Percentiles rank a stretch among this genome's conserved stretches.
phyloP scores from a whole-genome alignment of 2,329 filamentous ascomycete species.

The Sclerotinia nivalis region DNA sequence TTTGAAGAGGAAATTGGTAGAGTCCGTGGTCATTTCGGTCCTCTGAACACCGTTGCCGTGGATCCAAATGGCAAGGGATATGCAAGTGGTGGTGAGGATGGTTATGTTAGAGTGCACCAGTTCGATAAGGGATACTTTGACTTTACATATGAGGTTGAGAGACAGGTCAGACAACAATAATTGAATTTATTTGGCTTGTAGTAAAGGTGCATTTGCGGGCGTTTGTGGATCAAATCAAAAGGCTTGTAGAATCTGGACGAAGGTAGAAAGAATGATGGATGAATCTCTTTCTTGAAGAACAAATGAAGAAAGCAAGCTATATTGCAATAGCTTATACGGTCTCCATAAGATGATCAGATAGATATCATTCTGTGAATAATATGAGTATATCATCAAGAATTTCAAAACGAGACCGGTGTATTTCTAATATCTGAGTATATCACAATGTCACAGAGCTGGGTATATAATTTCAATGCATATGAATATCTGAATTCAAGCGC shows the following conservation, averaged over 20 bases:
- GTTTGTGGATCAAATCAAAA: constrained; percentile 32
- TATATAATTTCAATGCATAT: neutral
- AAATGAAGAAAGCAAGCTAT: neutral
- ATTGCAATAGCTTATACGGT: neutral
- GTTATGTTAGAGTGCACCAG: constrained; percentile 96
- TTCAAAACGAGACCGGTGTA: neutral
- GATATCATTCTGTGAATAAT: constrained; percentile 10
- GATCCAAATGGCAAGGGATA: constrained; percentile 91
- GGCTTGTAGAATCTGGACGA: constrained; percentile 21
- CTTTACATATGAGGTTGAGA: constrained; percentile 98
- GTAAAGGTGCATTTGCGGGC: constrained; percentile 38
- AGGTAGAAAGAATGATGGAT: constrained; percentile 14
- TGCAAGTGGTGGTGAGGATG: constrained; percentile 94
- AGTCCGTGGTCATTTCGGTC: constrained; percentile 93
- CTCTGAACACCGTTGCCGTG: constrained; percentile 84
- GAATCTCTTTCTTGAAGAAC: constrained; percentile 12
- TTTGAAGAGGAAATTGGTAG: constrained; percentile 98
- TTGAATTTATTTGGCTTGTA: constrained; percentile 32
- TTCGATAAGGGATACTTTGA: constrained; percentile 99
- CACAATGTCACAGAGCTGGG: neutral
- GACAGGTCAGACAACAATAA: constrained; percentile 56
- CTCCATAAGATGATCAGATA: neutral
- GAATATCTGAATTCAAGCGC: neutral
- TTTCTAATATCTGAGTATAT: neutral
- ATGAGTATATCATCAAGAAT: constrained; percentile 15